A percentile compares a stretch with the other conserved stretches of the same genome.
Conservation (phyloP, 257 asterid species). For the Solanum paucissectum region DNA sequence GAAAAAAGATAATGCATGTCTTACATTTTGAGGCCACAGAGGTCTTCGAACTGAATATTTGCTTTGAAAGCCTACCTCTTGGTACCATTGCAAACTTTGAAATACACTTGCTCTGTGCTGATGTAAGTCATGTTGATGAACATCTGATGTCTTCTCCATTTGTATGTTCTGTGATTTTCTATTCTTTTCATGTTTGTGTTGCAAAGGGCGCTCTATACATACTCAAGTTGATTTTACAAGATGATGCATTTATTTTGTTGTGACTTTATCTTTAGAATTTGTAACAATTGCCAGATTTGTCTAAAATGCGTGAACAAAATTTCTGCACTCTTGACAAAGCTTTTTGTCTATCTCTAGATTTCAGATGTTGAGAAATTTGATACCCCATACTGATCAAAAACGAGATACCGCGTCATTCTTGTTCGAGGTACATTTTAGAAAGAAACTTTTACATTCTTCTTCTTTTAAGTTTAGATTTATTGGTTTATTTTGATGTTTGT, state of each 20-base stretch:
- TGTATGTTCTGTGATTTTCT: neutral
- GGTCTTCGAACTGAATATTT: neutral
- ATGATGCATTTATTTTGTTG: neutral
- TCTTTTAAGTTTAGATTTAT: neutral
- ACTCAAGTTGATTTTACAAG: neutral
- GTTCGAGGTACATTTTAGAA: neutral
- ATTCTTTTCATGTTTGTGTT: neutral
- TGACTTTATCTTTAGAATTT: neutral
- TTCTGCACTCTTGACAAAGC: neutral
- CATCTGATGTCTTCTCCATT: neutral
- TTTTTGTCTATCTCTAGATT: slow-evolving; percentile 33
- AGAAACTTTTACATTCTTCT: neutral
- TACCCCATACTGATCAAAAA: slow-evolving; percentile 80
- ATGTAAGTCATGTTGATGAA: neutral
- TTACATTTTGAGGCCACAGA: neutral
- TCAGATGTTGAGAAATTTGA: slow-evolving; percentile 80
- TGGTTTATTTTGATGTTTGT: neutral
- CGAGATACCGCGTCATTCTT: slow-evolving; percentile 1
- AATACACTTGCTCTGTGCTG: neutral
- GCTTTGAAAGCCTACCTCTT: neutral
- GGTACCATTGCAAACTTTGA: neutral
- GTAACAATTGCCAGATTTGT: neutral
- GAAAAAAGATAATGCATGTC: neutral
- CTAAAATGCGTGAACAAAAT: neutral
- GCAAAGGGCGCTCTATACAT: neutral